Conservation (phyloP, 2,329 filamentous ascomycete species). For the Trichoderma breve region DNA sequence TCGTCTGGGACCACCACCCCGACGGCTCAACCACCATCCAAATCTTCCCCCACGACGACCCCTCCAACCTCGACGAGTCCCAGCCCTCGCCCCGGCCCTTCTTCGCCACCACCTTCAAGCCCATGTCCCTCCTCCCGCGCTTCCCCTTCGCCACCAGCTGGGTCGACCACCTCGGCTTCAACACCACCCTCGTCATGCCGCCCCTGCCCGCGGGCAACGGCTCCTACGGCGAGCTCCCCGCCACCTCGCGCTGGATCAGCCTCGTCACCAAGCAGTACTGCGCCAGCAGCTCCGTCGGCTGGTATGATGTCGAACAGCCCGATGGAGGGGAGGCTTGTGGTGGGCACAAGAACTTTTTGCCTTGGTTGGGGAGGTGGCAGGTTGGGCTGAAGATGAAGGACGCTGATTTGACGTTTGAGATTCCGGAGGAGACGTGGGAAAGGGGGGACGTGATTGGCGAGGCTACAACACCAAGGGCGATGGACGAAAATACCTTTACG, state of each 20-base stretch:
- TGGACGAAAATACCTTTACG: not conserved
- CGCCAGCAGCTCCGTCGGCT: conserved; percentile 40
- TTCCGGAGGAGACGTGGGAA: conserved; percentile 29
- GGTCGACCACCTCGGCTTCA: conserved; percentile 41
- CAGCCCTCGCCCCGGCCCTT: conserved; percentile 38
- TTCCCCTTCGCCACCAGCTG: conserved; percentile 44
- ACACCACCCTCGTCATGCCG: conserved; percentile 46
- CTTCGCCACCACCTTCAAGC: conserved; percentile 46
- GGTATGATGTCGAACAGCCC: conserved; percentile 47
- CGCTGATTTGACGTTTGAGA: conserved; percentile 32
- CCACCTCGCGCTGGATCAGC: conserved; percentile 47
- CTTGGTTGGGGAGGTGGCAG: conserved; percentile 45
- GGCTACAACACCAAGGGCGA: not conserved
- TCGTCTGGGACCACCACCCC: conserved; percentile 42
- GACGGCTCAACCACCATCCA: conserved; percentile 40
- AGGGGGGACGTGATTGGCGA: not conserved
- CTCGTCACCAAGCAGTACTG: conserved; percentile 34
- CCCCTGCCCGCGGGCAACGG: conserved; percentile 44
- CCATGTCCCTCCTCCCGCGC: conserved; percentile 40
- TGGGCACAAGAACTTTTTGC: conserved; percentile 46
- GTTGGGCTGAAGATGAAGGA: conserved; percentile 41
- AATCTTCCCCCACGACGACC: conserved; percentile 45
- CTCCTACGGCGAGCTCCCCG: conserved; percentile 42
- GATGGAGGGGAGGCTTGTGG: conserved; percentile 24
- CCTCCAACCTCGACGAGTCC: conserved; percentile 30